These are phyloP conservation scores for Scalesia atractyloides DNA, from an alignment of 129 eudicot species.

Conservation along the genomic window DNA sequence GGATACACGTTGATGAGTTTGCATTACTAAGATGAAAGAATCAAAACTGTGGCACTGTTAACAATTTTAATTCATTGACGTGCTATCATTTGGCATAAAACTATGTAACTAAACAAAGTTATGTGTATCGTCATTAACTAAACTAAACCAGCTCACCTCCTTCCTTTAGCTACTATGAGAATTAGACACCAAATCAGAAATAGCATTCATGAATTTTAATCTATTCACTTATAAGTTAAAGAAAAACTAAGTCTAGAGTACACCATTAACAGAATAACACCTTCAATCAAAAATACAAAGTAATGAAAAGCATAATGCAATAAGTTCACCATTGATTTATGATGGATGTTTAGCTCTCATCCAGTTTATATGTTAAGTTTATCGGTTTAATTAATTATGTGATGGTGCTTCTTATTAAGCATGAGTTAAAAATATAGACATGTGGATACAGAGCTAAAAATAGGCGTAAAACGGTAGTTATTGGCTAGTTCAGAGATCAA, in stretches of 20 bases:
- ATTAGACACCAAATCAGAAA: neutral
- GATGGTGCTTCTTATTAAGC: neutral
- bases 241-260: neutral
- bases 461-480: neutral
- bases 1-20: neutral
- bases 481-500: constrained; percentile 1
- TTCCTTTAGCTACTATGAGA: neutral
- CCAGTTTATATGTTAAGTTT: neutral
- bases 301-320: constrained; percentile 10
- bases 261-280: neutral
- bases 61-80: constrained; percentile 1
- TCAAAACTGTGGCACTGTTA: constrained; percentile 16
- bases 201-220: neutral
- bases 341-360: neutral
- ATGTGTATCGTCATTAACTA: neutral
- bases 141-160: neutral
- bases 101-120: neutral
- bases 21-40: constrained; percentile 6
- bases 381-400: neutral
- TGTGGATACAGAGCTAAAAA: neutral
- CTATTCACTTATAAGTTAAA: neutral
- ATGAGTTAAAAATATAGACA: constrained; percentile 8
- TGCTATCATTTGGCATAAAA: constrained; percentile 4
- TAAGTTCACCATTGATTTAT: neutral
- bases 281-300: constrained; percentile 1